phyloP scores from a whole-genome alignment of 768 basidiomycete species.

The Terana coerulea region DNA sequence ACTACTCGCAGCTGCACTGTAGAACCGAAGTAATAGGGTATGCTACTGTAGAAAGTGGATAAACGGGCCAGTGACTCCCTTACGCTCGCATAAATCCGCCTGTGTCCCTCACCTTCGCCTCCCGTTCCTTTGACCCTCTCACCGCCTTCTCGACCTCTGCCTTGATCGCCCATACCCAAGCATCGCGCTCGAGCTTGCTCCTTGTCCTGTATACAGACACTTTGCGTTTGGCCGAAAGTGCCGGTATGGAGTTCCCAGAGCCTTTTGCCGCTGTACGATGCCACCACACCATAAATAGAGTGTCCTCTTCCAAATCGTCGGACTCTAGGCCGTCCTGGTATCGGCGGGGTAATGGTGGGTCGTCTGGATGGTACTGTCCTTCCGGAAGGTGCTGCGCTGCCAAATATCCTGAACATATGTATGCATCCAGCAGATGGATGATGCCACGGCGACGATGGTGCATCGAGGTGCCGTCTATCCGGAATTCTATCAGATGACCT shows the following conservation, averaged over 20 bases:
- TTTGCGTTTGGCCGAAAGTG: constrained; percentile 55
- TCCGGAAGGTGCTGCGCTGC: constrained; percentile 62
- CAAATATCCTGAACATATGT: constrained; percentile 84
- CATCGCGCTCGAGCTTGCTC: constrained; percentile 84
- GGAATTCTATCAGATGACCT: constrained; percentile 72
- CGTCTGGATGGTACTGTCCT: constrained; percentile 59
- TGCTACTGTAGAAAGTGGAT: no score
- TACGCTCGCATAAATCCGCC: constrained; percentile 48
- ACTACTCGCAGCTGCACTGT: no score
- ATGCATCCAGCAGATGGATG: constrained; percentile 66
- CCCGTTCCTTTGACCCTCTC: constrained; percentile 57
- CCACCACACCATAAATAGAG: constrained; percentile 79
- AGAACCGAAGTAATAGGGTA: no score
- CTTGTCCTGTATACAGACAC: constrained; percentile 66
- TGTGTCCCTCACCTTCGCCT: constrained; percentile 58
- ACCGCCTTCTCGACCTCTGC: constrained; percentile 83
- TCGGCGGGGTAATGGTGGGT: constrained; percentile 54
- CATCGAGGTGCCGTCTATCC: constrained; percentile 55
- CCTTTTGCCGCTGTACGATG: constrained; percentile 23
- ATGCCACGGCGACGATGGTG: constrained; percentile 53
- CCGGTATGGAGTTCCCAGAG: constrained; percentile 34
- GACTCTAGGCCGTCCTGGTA: constrained; percentile 90
- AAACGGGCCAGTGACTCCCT: no score
- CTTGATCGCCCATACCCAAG: constrained; percentile 94
- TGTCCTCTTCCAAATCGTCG: constrained; percentile 85